Conservation (phyloP, 768 basidiomycete genomes). For the Pleurotus pulmonarius region DNA sequence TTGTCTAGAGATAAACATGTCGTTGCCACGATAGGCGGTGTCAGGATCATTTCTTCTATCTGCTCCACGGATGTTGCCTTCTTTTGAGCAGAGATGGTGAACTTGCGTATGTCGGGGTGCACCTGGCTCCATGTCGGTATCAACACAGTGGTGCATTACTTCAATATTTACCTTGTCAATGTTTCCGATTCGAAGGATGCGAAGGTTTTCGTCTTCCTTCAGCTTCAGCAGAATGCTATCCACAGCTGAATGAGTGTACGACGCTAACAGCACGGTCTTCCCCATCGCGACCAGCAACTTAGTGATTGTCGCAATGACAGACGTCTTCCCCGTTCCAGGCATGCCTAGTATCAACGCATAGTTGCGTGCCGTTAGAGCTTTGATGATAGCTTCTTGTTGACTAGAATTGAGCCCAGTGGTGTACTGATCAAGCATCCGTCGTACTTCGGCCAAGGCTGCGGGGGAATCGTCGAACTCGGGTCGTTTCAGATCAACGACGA, state of each 20-base stretch:
- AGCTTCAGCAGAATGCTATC: constrained; percentile 94
- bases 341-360: constrained; percentile 94
- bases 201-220: constrained; percentile 55
- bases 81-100: constrained; percentile 57
- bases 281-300: constrained; percentile 71
- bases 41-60: constrained; percentile 77
- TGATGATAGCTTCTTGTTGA: constrained; percentile 69
- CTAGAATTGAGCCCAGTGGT: constrained; percentile 57
- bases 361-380: constrained; percentile 76
- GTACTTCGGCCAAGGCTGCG: constrained; percentile 11
- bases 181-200: constrained; percentile 85
- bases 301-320: constrained; percentile 88
- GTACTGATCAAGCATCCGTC: constrained; percentile 19
- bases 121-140: constrained; percentile 43
- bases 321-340: constrained; percentile 99
- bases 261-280: constrained; percentile 85
- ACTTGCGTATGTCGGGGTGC: constrained; percentile 73
- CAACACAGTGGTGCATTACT: no score
- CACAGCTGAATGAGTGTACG: constrained; percentile 97
- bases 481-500: constrained; percentile 76
- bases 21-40: constrained; percentile 91
- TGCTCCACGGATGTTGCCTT: constrained; percentile 71
- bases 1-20: constrained; percentile 94
- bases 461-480: constrained; percentile 54
- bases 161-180: constrained; percentile 68